These are phyloP conservation scores for Fusarium sp. DNA, from an alignment of 2,329 filamentous ascomycete genomes.

Conservation along the genomic window DNA sequence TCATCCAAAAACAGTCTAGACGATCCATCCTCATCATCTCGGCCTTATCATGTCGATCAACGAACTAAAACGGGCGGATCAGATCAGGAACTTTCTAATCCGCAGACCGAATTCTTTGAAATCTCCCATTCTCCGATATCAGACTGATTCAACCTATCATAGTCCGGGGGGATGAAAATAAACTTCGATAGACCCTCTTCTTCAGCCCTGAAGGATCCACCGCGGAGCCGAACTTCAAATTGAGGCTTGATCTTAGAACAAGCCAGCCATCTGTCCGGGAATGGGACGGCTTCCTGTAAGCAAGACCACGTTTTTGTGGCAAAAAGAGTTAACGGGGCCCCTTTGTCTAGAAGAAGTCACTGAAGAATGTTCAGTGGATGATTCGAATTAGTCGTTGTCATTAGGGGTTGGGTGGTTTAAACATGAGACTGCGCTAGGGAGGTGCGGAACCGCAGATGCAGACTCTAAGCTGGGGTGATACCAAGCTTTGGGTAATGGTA, in stretches of 20 bases:
- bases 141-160: not conserved
- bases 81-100: not conserved
- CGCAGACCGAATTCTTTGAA: not conserved
- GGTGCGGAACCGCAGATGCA: constrained; percentile 34
- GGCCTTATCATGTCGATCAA: not conserved
- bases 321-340: not conserved
- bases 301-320: constrained; percentile 13
- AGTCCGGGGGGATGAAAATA: not conserved
- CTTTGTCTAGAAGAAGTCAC: not conserved
- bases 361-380: not conserved
- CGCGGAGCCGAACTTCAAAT: constrained; percentile 29
- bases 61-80: not conserved
- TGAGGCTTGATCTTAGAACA: not conserved
- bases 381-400: not conserved
- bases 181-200: constrained; percentile 21
- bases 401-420: not conserved
- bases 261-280: constrained; percentile 12
- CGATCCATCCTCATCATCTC: not conserved
- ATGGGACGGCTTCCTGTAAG: not conserved
- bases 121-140: not conserved
- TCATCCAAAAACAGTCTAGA: not conserved
- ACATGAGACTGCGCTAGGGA: not conserved
- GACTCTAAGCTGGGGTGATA: not conserved
- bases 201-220: constrained; percentile 16
- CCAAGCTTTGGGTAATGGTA: not conserved